These are phyloP conservation scores for Luffa aegyptiaca DNA, from an alignment of 306 rosid genomes.

Conservation along the genomic window DNA sequence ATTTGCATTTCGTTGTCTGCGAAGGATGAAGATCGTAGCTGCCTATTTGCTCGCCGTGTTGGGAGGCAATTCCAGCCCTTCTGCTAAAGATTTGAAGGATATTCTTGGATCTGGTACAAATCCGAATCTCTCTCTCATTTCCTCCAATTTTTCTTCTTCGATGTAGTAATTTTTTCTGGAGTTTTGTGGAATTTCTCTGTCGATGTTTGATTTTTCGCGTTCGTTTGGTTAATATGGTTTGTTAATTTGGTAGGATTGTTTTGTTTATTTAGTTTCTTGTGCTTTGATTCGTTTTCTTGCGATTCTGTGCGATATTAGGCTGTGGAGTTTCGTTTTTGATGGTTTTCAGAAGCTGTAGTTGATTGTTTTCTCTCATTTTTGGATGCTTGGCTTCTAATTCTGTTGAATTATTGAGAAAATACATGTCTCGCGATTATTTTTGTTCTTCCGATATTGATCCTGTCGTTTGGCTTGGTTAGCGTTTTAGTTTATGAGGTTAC, in stretches of 20 bases:
- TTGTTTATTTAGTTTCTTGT: neutral
- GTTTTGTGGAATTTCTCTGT: neutral
- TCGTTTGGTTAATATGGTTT: neutral
- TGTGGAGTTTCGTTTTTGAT: neutral
- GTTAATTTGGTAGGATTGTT: neutral
- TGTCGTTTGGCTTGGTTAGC: neutral
- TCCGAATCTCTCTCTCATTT: neutral
- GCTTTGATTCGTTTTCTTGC: neutral
- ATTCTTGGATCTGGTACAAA: conserved; percentile 32
- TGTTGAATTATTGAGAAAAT: neutral
- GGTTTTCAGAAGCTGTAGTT: neutral
- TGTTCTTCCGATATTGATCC: neutral
- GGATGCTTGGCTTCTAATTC: neutral
- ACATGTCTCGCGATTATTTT: neutral
- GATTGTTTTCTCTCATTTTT: neutral
- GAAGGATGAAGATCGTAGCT: conserved; percentile 32
- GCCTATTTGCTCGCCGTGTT: conserved; percentile 35
- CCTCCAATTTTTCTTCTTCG: neutral
- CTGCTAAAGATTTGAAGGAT: conserved; percentile 25
- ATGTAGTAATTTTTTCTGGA: neutral
- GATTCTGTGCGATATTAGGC: neutral
- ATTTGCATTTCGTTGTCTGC: neutral
- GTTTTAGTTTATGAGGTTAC: neutral
- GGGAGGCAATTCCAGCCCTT: conserved; percentile 38
- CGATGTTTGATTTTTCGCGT: neutral